Evolutionary conservation across 306 rosid species (phyloP).

Genomic region (Cicer cuneatum): DNA sequence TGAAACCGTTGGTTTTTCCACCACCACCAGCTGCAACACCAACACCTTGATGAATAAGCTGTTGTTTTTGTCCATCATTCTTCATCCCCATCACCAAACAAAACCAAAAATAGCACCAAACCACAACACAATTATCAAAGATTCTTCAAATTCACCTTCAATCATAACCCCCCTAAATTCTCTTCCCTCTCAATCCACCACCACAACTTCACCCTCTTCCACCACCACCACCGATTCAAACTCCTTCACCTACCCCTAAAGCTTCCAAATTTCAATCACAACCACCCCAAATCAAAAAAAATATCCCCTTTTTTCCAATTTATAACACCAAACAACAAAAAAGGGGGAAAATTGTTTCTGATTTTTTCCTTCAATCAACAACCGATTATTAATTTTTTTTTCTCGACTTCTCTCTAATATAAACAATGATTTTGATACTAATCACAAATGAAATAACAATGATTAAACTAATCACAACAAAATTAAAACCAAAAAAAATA

Average conservation of each 20-base stretch:
- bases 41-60: constrained; percentile 60
- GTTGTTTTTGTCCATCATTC: constrained; percentile 81
- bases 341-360: constrained; percentile 27
- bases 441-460: constrained; percentile 44
- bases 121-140: constrained; percentile 54
- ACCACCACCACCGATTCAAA: constrained; percentile 43
- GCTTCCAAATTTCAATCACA: constrained; percentile 55
- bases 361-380: constrained; percentile 1
- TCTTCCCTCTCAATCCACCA: constrained; percentile 49
- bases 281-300: constrained; percentile 43
- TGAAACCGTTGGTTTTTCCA: constrained; percentile 66
- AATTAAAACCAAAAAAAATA: not conserved
- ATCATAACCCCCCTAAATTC: constrained; percentile 74
- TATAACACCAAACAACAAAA: constrained; percentile 28
- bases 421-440: constrained; percentile 33
- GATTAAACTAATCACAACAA: constrained; percentile 40
- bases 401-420: not conserved
- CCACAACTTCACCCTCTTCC: constrained; percentile 41
- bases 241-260: constrained; percentile 54
- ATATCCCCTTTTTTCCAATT: constrained; percentile 10
- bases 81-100: constrained; percentile 81
- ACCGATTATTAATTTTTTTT: not conserved
- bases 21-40: constrained; percentile 60
- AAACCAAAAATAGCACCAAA: constrained; percentile 49
- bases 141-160: constrained; percentile 60